A percentile compares a stretch with the other conserved stretches of the same genome.
These are phyloP conservation scores for Neonothopanus nambi DNA, from an alignment of 1,284 basidiomycete genomes.

Conservation along the genomic window DNA sequence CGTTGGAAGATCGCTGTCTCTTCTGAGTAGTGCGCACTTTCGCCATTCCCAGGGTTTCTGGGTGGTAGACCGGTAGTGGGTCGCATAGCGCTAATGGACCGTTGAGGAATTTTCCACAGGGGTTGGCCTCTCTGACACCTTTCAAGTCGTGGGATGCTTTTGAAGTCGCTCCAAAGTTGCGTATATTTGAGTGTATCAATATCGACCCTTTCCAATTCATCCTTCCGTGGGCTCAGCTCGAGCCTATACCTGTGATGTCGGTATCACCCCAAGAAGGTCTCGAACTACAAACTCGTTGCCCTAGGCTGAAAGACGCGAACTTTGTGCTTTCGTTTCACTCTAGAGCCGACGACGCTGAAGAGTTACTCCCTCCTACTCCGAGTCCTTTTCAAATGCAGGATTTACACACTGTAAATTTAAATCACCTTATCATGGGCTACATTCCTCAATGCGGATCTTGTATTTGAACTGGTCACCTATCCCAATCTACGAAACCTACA, in stretches of 20 bases:
- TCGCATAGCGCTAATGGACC: no score
- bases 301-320: background rate
- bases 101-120: no score
- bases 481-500: background rate
- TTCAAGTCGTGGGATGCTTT: conserved; percentile 28
- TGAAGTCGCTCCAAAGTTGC: conserved; percentile 32
- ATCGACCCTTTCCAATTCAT: conserved; percentile 34
- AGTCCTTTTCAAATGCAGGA: no score
- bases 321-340: background rate
- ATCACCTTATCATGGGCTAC: background rate
- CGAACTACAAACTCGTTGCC: conserved; percentile 11
- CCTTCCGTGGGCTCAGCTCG: conserved; percentile 36
- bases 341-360: background rate
- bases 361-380: no score
- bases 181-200: conserved; percentile 38
- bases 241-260: conserved; percentile 34
- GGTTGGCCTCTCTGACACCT: no score
- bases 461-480: background rate
- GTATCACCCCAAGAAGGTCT: conserved; percentile 34
- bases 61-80: no score
- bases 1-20: no score
- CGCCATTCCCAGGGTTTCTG: no score
- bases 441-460: background rate
- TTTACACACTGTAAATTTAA: background rate
- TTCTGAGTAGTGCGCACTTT: no score